A percentile compares a stretch with the other conserved stretches of the same genome.
Evolutionary conservation across 768 basidiomycete species (phyloP).

Genomic region (Lyophyllum shimeji): DNA sequence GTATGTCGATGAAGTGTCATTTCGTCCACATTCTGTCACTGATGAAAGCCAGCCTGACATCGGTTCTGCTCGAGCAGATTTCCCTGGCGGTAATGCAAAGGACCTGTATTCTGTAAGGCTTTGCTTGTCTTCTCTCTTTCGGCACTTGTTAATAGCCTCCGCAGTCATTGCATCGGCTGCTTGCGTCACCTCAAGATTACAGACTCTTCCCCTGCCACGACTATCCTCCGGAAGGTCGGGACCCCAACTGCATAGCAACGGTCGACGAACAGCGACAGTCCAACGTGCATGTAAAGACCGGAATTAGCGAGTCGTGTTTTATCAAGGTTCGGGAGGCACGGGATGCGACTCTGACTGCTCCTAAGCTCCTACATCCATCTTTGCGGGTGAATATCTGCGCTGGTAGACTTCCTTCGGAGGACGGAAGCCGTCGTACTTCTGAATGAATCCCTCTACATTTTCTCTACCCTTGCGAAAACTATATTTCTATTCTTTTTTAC

Average conservation of each 20-base stretch:
- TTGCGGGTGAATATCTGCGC: slow-evolving; percentile 37
- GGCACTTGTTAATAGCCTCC: background rate
- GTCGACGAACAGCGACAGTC: slow-evolving; percentile 29
- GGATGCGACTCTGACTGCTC: slow-evolving; percentile 31
- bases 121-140: background rate
- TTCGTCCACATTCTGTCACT: background rate
- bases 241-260: slow-evolving; percentile 28
- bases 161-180: slow-evolving; percentile 36
- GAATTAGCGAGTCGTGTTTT: slow-evolving; percentile 25
- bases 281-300: slow-evolving; percentile 30
- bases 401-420: slow-evolving; percentile 22
- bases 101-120: slow-evolving; percentile 28
- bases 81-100: slow-evolving; percentile 36
- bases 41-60: slow-evolving; percentile 29
- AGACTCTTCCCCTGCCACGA: slow-evolving; percentile 38
- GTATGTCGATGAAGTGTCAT: background rate
- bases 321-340: slow-evolving; percentile 28
- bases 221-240: slow-evolving; percentile 28
- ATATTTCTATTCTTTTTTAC: no score
- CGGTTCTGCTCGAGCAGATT: slow-evolving; percentile 37
- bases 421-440: background rate
- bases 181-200: slow-evolving; percentile 30
- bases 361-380: slow-evolving; percentile 34
- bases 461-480: no score
- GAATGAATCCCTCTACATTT: background rate